Evolutionary conservation across 352 stramenopile species (phyloP), one percentile per base, ranked within the genome.

Genomic region (Phytophthora parvispora): DNA sequence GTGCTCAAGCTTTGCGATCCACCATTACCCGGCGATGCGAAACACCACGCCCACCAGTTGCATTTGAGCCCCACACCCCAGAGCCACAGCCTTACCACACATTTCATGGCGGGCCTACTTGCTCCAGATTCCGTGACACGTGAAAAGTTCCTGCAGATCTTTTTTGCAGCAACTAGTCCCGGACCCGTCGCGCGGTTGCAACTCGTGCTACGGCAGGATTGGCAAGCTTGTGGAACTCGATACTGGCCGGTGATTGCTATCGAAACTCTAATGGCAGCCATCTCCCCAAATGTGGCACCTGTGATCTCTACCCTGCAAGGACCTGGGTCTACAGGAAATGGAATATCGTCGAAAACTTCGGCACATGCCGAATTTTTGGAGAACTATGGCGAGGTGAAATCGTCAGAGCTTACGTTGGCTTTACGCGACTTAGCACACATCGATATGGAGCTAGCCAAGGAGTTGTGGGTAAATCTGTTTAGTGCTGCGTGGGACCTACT

Each of bases 161-260:
- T 96, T 49, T 83, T 92, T 43, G 75, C 78, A 13, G 73, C 60
- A 49, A 62, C 74, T 16, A 81, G 59, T 16, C 60, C 75, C 40
- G 75, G 77, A 3, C 86, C 84, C 10, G 78, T 87, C 25, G 70
- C 75, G 7, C 72, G 86, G 25, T 52, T 97, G 27, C 81, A 94
- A 43, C 74, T 91, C 48, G 66, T 97, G 9, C 62, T 97, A 5
- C 84, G 89, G 5, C 89, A 96, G 50, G 90, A 97, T 56, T 97
- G 90, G 90, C 89, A 97, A 64, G 75, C 84, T n/a, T 95, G 86
- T 57, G 90, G 89, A 1, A 92, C 89, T 9, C 77, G 90, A 28
- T 97, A 94, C 60, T 97, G 90, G 90, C 77, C 88, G 25, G 85
- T 91, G 15, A 84, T 96, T 22, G 90, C 86, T 2, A 87, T 94